Base-by-base conservation (phyloP, 306 rosid species). In the Pterocarpus santalinus region DNA sequence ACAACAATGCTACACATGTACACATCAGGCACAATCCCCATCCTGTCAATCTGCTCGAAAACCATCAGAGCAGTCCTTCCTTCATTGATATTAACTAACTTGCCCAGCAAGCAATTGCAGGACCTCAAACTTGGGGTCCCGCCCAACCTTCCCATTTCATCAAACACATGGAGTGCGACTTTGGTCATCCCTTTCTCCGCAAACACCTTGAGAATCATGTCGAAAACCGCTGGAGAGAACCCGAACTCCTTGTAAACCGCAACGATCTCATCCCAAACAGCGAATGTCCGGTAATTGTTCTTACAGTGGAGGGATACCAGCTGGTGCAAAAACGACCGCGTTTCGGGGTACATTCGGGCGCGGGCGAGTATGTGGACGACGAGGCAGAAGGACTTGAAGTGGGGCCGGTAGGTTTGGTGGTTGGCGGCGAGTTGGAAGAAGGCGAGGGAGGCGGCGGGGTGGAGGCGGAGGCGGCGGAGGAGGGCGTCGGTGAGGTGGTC, bases 81-180 rank as follows among this genome's bases (percentile, higher is more conserved):
- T 49, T 90, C 94, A 0, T 90, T 88, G 15, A 43, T 85, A 9
- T 39, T 86, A 1, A 95, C 92, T 65, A 92, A 83, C 82, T 63
- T 84, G 68, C 91, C 90, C 83, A 95, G 71, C 84, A 95, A 85
- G 77, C 80, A 84, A 83, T 88, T 95, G 74, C 97, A 93, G 15
- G 99, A 90, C 88, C 89, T 79, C 84, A 92, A 86, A 49, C 88
- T 86, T 10, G 97, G 97, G 43, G 78, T 17, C 43, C 90, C 49
- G 44, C 92, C 91, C 49, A 79, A 68, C 84, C 83, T 84, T 0
- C 82, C 75, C 94, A 95, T 92, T 85, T 89, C 84, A 46, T 95
- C 99, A 51, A 92, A 89, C 94, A 90, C 95, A 28, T 86, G 75
- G 11, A 95, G 77, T 5, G 99, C 97, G 81, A 76, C 75, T 63